phyloP scores from a whole-genome alignment of 2,329 filamentous ascomycete genomes.

The Ramichloridium luteum region DNA sequence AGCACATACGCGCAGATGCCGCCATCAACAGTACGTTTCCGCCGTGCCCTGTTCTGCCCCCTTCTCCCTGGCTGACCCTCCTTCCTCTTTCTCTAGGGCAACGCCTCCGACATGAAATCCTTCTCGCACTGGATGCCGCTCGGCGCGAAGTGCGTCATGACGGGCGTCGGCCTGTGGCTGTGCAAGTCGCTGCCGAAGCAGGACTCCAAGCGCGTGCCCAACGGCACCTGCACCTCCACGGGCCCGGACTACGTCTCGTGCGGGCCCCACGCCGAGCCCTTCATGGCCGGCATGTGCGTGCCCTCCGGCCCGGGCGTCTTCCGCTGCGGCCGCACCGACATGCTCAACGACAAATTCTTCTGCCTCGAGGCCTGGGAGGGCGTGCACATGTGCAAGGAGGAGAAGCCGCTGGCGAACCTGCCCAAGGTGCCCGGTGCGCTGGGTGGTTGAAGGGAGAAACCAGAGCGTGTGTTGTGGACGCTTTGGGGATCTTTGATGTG shows the following conservation, averaged over 20 bases:
- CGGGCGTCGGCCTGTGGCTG: neutral
- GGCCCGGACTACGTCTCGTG: neutral
- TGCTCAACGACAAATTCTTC: neutral
- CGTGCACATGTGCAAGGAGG: slow-evolving; percentile 39
- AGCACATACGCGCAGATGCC: no score
- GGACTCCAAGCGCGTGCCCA: neutral
- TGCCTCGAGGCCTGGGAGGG: neutral
- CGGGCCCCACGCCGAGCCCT: neutral
- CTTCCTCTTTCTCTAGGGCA: neutral
- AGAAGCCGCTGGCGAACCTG: slow-evolving; percentile 60
- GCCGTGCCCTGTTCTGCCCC: no score
- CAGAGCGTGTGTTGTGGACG: no score
- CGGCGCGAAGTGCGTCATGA: slow-evolving; percentile 1
- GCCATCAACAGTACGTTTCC: no score
- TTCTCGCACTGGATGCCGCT: neutral
- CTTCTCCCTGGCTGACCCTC: slow-evolving; percentile 1
- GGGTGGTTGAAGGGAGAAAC: no score
- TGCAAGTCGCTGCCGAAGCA: neutral
- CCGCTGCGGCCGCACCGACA: neutral
- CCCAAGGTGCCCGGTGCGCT: slow-evolving; percentile 52
- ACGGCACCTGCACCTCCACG: slow-evolving; percentile 1
- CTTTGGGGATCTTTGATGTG: no score
- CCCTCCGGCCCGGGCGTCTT: neutral
- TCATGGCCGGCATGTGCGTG: neutral
- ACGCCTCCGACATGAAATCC: slow-evolving; percentile 1